phyloP scores from a whole-genome alignment of 345 rosid species.

The Linum trigynum region DNA sequence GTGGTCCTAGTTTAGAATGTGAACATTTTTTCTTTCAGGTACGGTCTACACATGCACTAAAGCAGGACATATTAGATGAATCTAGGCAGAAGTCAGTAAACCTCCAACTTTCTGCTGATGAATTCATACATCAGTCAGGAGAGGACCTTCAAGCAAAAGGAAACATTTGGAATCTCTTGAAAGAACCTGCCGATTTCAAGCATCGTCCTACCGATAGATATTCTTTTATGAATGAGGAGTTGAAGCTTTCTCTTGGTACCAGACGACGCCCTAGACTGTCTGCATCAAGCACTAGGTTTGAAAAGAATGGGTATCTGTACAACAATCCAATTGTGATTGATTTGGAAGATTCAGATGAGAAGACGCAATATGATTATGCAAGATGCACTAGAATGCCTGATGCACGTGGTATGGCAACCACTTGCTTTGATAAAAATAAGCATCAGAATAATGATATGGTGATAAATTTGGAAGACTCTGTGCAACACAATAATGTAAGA shows the following conservation, averaged over 20 bases:
- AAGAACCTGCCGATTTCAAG: background rate
- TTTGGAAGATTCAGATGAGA: constrained; percentile 27
- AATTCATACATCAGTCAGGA: constrained; percentile 14
- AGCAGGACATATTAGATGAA: constrained; percentile 13
- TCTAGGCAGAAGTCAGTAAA: constrained; percentile 17
- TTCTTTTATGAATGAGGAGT: constrained; percentile 17
- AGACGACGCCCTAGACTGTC: constrained; percentile 17
- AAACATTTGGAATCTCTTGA: constrained; percentile 9
- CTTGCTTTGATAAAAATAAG: constrained; percentile 7
- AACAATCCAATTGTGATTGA: constrained; percentile 16
- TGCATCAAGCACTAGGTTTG: constrained; percentile 8
- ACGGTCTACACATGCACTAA: background rate
- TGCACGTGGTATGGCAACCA: constrained; percentile 11
- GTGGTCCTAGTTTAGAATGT: background rate
- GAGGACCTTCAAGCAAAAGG: constrained; percentile 14
- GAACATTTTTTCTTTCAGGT: constrained; percentile 25
- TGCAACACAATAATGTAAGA: constrained; percentile 13
- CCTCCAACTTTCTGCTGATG: constrained; percentile 30
- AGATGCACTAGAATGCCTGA: constrained; percentile 6
- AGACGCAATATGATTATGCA: constrained; percentile 1
- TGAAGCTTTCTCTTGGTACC: constrained; percentile 34
- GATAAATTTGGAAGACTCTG: constrained; percentile 7
- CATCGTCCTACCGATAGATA: background rate
- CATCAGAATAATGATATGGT: constrained; percentile 15
- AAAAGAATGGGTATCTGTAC: constrained; percentile 13